phyloP scores from a whole-genome alignment of 768 basidiomycete species.

The Leccinum obscurum region DNA sequence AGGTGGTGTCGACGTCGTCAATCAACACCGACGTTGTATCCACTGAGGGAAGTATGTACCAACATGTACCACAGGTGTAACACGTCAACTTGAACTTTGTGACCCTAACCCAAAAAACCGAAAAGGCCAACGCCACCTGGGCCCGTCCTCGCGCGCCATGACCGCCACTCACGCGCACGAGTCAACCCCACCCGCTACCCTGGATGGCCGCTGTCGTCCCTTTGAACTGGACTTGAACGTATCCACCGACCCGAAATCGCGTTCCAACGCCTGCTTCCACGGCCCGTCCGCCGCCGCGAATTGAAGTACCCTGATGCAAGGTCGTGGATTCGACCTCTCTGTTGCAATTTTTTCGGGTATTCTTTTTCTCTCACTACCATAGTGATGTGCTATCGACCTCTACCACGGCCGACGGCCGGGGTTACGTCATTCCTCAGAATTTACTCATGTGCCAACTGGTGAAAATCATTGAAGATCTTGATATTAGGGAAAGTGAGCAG shows the following conservation, averaged over 20 bases:
- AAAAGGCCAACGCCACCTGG: slow-evolving; percentile 1
- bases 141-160: background rate
- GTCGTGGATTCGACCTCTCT: too few relatives aligned
- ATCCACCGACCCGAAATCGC: slow-evolving; percentile 86
- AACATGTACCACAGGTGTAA: too few relatives aligned
- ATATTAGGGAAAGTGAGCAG: too few relatives aligned
- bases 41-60: too few relatives aligned
- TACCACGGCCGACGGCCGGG: too few relatives aligned
- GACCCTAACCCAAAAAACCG: slow-evolving; percentile 46
- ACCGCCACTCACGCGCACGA: slow-evolving; percentile 47
- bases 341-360: too few relatives aligned
- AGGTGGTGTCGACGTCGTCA: background rate
- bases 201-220: slow-evolving; percentile 88
- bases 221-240: slow-evolving; percentile 82
- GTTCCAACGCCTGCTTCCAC: slow-evolving; percentile 72
- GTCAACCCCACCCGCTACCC: slow-evolving; percentile 99
- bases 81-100: too few relatives aligned
- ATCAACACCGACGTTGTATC: background rate
- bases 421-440: too few relatives aligned
- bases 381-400: too few relatives aligned
- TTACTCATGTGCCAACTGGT: too few relatives aligned
- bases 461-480: too few relatives aligned
- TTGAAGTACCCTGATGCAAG: slow-evolving; percentile 66
- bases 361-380: too few relatives aligned
- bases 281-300: slow-evolving; percentile 43